Evolutionary conservation across 768 basidiomycete species (phyloP).

Genomic region (Leucocoprinus sp.): DNA sequence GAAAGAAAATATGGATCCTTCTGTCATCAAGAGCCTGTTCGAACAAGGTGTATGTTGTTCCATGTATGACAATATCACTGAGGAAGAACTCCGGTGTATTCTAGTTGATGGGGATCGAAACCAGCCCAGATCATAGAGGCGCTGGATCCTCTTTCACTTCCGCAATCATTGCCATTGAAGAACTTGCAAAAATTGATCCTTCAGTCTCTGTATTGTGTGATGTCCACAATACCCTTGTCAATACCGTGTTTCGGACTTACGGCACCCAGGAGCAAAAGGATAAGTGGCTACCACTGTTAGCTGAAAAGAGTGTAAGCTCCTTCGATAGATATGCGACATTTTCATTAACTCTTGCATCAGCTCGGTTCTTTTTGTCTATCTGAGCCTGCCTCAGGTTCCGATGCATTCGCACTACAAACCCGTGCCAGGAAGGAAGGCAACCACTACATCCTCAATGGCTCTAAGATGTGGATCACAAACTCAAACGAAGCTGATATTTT

Average conservation of each 20-base stretch:
- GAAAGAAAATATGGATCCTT: constrained; percentile 88
- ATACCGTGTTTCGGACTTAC: constrained; percentile 86
- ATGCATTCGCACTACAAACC: constrained; percentile 94
- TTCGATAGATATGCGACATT: not conserved
- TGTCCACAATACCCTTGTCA: constrained; percentile 97
- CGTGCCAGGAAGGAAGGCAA: constrained; percentile 84
- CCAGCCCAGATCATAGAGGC: constrained; percentile 73
- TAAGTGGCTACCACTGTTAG: constrained; percentile 80
- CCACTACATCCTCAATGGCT: constrained; percentile 86
- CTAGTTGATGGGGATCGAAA: constrained; percentile 98
- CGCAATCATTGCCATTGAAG: constrained; percentile 94
- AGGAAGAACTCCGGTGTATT: not conserved
- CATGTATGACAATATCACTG: constrained; percentile 3
- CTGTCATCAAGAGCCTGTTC: constrained; percentile 79
- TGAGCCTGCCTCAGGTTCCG: constrained; percentile 88
- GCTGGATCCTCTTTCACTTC: constrained; percentile 89
- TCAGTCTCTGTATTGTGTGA: constrained; percentile 95
- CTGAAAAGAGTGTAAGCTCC: constrained; percentile 58
- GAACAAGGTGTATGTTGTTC: constrained; percentile 76
- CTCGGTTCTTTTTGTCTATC: constrained; percentile 95
- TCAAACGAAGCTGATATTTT: constrained; percentile 86
- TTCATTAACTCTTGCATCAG: constrained; percentile 29
- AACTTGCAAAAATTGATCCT: constrained; percentile 93
- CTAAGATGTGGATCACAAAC: constrained; percentile 99
- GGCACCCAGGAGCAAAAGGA: constrained; percentile 79